Base-by-base conservation (phyloP, 768 basidiomycete genomes). In the Chiua virens region DNA sequence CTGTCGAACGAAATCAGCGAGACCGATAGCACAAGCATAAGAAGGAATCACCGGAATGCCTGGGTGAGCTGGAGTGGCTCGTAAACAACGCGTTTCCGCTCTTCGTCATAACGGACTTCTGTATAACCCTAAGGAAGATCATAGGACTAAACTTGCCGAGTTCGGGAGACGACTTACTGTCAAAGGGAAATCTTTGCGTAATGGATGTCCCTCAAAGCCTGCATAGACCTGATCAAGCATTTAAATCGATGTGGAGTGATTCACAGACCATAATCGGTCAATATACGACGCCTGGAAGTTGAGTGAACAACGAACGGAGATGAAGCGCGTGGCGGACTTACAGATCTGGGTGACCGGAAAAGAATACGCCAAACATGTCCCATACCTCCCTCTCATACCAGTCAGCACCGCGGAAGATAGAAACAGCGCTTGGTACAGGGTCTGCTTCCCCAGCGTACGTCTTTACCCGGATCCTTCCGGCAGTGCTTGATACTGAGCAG, bases 371-470 rank as follows among this genome's bases (percentile, higher is more conserved):
- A 65, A 77, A 99, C 71, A 99, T 79, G 74, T 99, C 97, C 95
- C 96, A 99, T 25, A 90, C 86, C 71, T 99, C 97, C 52, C 97
- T 80, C 72, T 99, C 97, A 68, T 97, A 98, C 97, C 97, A 99
- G 65, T 99, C 92, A 7, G 97, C 96, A 53, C 96, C 93, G 44
- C 83, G 79, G 76, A 89, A 99, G 22, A 98, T 53, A 13, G 82
- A 79, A 4, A 82, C 76, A 23, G 79, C 83, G 60, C 89, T 94
- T 1, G 96, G 97, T 3, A 98, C 90, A 32, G 89, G 82, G 60
- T 94, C 88, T 11, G 87, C 86, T 72, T 99, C 97, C 54, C 89
- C 88, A 52, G 93, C 92, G 66, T 95, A 98, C 0, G 97, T 98
- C 80, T 99, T 99, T 57, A 99, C 93, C 50, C 97, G 77, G 65